phyloP scores from a whole-genome alignment of 2,329 filamentous ascomycete genomes.

The Aspergillus sp. region DNA sequence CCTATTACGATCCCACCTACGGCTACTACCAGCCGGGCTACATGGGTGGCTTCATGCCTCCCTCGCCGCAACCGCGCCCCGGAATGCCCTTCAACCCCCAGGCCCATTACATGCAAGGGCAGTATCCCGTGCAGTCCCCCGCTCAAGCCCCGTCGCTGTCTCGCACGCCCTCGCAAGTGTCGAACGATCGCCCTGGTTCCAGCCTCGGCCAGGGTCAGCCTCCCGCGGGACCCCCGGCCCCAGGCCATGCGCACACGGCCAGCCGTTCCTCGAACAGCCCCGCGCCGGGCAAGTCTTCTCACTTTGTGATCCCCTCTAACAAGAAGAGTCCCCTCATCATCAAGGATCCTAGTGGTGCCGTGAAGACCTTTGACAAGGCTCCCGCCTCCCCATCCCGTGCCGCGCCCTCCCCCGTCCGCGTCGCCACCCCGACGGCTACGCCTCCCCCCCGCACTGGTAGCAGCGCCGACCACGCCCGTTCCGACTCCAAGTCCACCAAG shows the following conservation, averaged over 20 bases:
- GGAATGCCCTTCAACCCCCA: conserved; percentile 50
- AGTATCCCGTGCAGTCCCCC: conserved; percentile 48
- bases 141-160: conserved; percentile 71
- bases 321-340: conserved; percentile 78
- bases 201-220: conserved; percentile 58
- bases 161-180: conserved; percentile 75
- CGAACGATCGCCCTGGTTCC: conserved; percentile 63
- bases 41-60: conserved; percentile 41
- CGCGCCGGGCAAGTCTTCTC: conserved; percentile 57
- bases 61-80: conserved; percentile 47
- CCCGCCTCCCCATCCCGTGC: conserved; percentile 59
- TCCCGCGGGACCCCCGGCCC: conserved; percentile 49
- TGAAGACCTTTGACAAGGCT: conserved; percentile 68
- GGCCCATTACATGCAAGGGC: conserved; percentile 49
- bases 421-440: conserved; percentile 70
- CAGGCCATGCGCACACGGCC: conserved; percentile 48
- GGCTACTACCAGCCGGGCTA: conserved; percentile 43
- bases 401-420: conserved; percentile 56
- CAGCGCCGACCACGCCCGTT: conserved; percentile 63
- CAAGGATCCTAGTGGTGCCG: conserved; percentile 77
- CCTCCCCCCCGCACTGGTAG: conserved; percentile 75
- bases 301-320: conserved; percentile 60
- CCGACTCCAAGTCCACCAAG: conserved; percentile 70
- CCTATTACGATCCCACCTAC: conserved; percentile 46
- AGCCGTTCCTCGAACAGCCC: conserved; percentile 56